Evolutionary conservation across 768 basidiomycete species (phyloP).

Genomic region (Cyclocybe aegerita): DNA sequence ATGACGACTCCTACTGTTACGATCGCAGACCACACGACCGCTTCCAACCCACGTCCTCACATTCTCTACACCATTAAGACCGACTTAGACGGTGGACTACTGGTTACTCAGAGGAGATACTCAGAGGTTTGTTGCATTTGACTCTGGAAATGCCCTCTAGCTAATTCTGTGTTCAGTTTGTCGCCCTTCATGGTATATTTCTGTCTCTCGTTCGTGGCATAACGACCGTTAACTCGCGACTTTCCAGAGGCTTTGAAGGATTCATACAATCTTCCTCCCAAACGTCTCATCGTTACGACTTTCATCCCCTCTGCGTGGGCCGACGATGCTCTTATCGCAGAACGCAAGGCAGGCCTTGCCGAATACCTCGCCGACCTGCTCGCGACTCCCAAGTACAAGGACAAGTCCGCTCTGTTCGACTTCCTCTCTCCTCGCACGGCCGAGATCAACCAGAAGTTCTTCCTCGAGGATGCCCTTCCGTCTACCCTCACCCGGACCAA

Average conservation of each 20-base stretch:
- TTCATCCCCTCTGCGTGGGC: slow-evolving; percentile 54
- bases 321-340: slow-evolving; percentile 49
- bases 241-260: slow-evolving; percentile 35
- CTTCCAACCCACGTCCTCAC: slow-evolving; percentile 44
- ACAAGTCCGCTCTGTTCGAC: slow-evolving; percentile 29
- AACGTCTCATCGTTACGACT: slow-evolving; percentile 45
- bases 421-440: slow-evolving; percentile 34
- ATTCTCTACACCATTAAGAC: slow-evolving; percentile 44
- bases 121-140: slow-evolving; percentile 37
- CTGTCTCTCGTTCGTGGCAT: background rate
- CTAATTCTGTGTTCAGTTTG: slow-evolving; percentile 23
- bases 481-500: slow-evolving; percentile 43
- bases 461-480: slow-evolving; percentile 45
- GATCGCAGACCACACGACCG: slow-evolving; percentile 39
- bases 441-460: slow-evolving; percentile 28
- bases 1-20: slow-evolving; percentile 16
- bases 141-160: background rate
- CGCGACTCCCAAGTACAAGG: slow-evolving; percentile 32
- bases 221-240: background rate
- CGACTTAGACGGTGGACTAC: slow-evolving; percentile 30
- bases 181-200: slow-evolving; percentile 32
- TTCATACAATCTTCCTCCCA: slow-evolving; percentile 45
- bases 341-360: slow-evolving; percentile 48
- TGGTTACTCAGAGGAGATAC: slow-evolving; percentile 34
- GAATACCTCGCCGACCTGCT: slow-evolving; percentile 41